Evolutionary conservation across 306 rosid species (phyloP).

Genomic region (Vigna angularis): DNA sequence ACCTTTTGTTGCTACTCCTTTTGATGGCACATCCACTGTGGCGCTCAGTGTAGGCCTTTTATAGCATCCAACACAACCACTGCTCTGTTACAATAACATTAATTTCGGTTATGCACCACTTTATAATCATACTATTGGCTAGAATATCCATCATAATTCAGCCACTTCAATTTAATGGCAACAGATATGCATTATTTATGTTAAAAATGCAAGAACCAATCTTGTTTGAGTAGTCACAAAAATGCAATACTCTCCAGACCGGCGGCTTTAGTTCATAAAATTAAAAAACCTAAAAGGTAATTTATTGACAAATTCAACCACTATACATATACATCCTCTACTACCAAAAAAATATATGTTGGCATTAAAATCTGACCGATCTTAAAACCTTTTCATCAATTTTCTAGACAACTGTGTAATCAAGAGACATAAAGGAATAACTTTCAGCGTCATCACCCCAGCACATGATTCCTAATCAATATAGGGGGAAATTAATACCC

Average conservation of each 20-base stretch:
- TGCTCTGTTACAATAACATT: conserved; percentile 94
- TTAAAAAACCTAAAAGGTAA: neutral
- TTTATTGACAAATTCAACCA: conserved; percentile 21
- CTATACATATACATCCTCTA: neutral
- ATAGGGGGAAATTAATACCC: conserved; percentile 36
- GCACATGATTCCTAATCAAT: conserved; percentile 33
- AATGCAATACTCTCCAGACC: conserved; percentile 15
- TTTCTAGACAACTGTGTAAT: conserved; percentile 26
- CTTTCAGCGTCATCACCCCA: conserved; percentile 26
- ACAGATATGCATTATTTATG: neutral
- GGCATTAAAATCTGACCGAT: conserved; percentile 21
- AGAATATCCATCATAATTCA: conserved; percentile 20
- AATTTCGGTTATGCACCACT: conserved; percentile 71
- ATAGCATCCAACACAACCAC: conserved; percentile 94
- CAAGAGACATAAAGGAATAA: conserved; percentile 13
- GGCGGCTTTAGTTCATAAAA: neutral
- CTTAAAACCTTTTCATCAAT: conserved; percentile 15
- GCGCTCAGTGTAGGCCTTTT: conserved; percentile 53
- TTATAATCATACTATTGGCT: conserved; percentile 34
- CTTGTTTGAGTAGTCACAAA: neutral
- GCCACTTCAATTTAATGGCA: conserved; percentile 34
- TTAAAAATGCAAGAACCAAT: neutral
- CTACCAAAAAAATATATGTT: conserved; percentile 26
- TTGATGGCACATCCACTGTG: conserved; percentile 53
- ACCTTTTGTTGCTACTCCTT: conserved; percentile 43